Base-by-base conservation (phyloP, 305 asterid species). In the Plantago lanceolata region DNA sequence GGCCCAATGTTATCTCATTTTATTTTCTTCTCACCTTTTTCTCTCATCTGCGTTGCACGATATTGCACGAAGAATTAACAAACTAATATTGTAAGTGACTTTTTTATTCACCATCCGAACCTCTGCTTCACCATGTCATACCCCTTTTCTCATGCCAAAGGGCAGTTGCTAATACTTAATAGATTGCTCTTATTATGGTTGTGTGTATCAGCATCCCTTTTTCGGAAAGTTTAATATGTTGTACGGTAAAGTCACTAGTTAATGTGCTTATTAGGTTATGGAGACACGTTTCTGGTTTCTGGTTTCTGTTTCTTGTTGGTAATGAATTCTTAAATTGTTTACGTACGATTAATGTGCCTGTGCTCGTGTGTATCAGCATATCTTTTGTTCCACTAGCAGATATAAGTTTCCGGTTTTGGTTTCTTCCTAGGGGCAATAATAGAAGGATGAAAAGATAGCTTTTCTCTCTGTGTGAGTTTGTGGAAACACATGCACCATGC, bases 401-500 rank as follows among this genome's bases (percentile, higher is more conserved):
- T 67, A 63, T 31, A 48, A 44, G 45, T 62, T 50, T 55, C 26
- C 43, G 0, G 26, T 57, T 26, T 43, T 57, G 0, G 43, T 44
- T 54, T 35, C 63, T 56, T 50, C 61, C 18, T 63, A 54, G 61
- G 67, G 62, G 65, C 54, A 43, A 52, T 66, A 63, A 48, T 50
- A 66, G 61, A 54, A 28, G 60, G 24, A 65, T 61, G 20, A 59
- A 72, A 78, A 64, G 53, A 63, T 62, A 68, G 49, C 64, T 59
- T 44, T 61, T 56, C 26, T 57, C 63, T 76, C 9, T 40, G 1
- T 7, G 16, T 56, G 15, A n/a, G 63, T 68, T 78, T 76, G 86
- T 88, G 96, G 94, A 80, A 81, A 71, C 82, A 81, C 86, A 82
- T 75, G 82, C 89, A 84, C 59, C 83, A 79, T 76, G 85, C 96